Evolutionary conservation across 352 stramenopile genomes (phyloP), one percentile per base, ranked within the genome.

Genomic region (Pythium utonaiense): DNA sequence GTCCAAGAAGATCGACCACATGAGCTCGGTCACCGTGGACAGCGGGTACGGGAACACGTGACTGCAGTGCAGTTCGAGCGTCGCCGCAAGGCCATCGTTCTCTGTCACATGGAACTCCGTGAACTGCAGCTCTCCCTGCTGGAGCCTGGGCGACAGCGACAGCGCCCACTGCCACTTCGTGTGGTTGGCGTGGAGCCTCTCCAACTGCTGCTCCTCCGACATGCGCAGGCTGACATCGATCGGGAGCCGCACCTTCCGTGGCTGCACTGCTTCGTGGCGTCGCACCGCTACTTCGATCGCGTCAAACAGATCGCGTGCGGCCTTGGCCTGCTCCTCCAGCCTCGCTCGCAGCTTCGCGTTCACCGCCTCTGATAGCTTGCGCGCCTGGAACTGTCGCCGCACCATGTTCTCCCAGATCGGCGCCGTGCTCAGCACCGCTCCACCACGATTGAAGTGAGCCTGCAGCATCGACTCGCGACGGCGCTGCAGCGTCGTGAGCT

Each of bases 341-440:
- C 25, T 42, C 9, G 13, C 17, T n/a, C 45, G 47, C 30, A 71
- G 59, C 22, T 50, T 54, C 12, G 17, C 14, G 53, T 71, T 71
- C 28, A 28, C 24, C 3, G 6, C 12, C 31, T 71, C 64, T 7
- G 64, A 61, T 22, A 33, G 45, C 2, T 28, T 47, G 1, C 64
- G 58, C 10, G 62, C 53, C 41, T 64, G 53, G 42, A 64, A 64
- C 48, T 71, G 64, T 0, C 64, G 64, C 25, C 49, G 50, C 19
- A 59, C 64, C 53, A 71, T 67, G 53, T 51, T 62, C 22, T 67
- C 62, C 64, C 58, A 71, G 22, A 71, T 40, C 36, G 45, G 60
- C 22, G 47, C 60, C 7, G 33, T 49, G 42, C 50, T 47, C 14
- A 57, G 41, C 28, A 67, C 44, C 41, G 60, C 31, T 12, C 25